Evolutionary conservation across 2,329 filamentous ascomycete genomes (phyloP).

Genomic region (Thyridium curvatum): DNA sequence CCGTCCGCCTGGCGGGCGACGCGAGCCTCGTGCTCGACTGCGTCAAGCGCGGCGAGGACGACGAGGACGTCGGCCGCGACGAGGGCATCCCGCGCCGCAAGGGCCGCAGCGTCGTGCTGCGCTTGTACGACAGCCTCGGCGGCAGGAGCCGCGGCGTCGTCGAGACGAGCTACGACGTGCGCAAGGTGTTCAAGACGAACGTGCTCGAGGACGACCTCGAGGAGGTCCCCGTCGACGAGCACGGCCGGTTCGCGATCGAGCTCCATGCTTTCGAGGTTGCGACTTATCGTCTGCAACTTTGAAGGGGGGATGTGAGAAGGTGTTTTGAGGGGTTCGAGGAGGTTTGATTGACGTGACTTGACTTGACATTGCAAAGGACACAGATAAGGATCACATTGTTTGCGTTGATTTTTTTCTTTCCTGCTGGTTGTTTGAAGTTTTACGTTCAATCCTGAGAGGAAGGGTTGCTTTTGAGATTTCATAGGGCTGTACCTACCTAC

Average conservation of each 20-base stretch:
- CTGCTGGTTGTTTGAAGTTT: too few relatives aligned
- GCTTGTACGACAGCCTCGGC: slow-evolving; percentile 84
- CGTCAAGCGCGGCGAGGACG: slow-evolving; percentile 89
- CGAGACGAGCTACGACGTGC: slow-evolving; percentile 61
- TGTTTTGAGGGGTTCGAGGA: too few relatives aligned
- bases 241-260: slow-evolving; percentile 52
- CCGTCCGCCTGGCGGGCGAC: slow-evolving; percentile 62
- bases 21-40: slow-evolving; percentile 74
- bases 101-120: slow-evolving; percentile 73
- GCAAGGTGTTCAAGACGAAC: slow-evolving; percentile 77
- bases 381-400: too few relatives aligned
- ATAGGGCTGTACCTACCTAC: too few relatives aligned
- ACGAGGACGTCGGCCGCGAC: slow-evolving; percentile 60
- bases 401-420: too few relatives aligned
- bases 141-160: slow-evolving; percentile 71
- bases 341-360: too few relatives aligned
- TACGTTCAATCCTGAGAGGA: too few relatives aligned
- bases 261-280: slow-evolving; percentile 81
- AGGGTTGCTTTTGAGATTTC: too few relatives aligned
- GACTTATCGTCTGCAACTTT: slow-evolving; percentile 45
- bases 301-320: too few relatives aligned
- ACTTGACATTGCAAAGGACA: too few relatives aligned
- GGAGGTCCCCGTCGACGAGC: slow-evolving; percentile 45
- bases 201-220: slow-evolving; percentile 81
- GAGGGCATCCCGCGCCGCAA: slow-evolving; percentile 44